Evolutionary conservation across 257 asterid genomes (phyloP), one percentile per base, ranked within the genome.

Genomic region (Solanum sejunctum): DNA sequence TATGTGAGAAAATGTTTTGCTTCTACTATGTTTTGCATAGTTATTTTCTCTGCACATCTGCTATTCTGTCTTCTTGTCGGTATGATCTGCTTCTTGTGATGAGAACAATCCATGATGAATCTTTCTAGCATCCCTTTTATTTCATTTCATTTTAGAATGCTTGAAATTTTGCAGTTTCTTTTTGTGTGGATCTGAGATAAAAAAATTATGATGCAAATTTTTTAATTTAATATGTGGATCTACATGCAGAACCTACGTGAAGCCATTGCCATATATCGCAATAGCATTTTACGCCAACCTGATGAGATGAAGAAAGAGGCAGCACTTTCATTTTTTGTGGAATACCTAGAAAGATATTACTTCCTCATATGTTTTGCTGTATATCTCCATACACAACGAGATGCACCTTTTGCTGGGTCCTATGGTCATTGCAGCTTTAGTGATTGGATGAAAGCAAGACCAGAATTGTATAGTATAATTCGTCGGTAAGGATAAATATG

Each of bases 251-350:
- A 96, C 89, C 90, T 96, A 85, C 98, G 99, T 58, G 99, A 96
- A 93, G 97, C 99, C 86, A 96, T 96, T 90, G 97, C 95, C 84
- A 83, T 89, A 85, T 96, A 96, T 80, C 96, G 99, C 87, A 96
- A 90, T 87, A 93, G 98, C 89, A 96, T 95, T 89, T 89, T 96
- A 86, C 91, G 93, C 85, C 97, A 96, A 91, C 93, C 94, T 87
- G 99, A 96, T 91, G 99, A 96, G 91, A 96, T 94, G 99, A 94
- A 94, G 93, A 91, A 89, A 91, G 99, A 94, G 89, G 98, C 99
- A 87, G 93, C 98, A 84, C 96, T 96, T 84, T 96, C 99, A 87
- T 96, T 93, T 90, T 96, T 96, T 80, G 97, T 96, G 91, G 99
- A 96, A 93, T 96, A 96, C 90, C 88, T 96, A 91, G 99, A 96